Base-by-base conservation (phyloP, 495 filamentous ascomycete species). In the Oidiodendron maius region DNA sequence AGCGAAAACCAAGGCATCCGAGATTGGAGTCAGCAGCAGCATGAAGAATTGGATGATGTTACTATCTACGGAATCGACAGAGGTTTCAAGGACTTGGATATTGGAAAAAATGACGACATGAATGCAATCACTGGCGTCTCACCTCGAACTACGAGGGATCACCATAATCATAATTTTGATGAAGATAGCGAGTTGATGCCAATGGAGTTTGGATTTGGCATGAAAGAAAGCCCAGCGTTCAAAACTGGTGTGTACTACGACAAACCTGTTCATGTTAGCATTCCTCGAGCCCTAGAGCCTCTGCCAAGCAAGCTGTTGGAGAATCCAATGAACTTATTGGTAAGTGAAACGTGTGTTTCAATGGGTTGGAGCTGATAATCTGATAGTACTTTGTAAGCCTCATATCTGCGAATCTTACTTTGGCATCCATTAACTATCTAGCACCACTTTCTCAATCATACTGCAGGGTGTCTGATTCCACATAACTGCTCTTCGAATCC, bases 391-490 rank as follows among this genome's bases (percentile, higher is more conserved):
- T 70, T 34, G 66, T 70, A 59, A 52, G 66, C 61, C 37, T 18
- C 9, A 16, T 20, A 24, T 13, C n/a, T 40, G 13, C 38, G 37
- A 37, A 38, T 37, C 12, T 47, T 6, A 3, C 24, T 32, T n/a
- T 5, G 6, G 22, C 13, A 15, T 20, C 1, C 10, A 51, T 40
- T 51, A 43, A 51, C 22, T 23, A 25, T 35, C n/a, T 51, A 66
- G 61, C 85, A 91, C 65, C 86, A 89, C 63, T 91, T 89, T 62
- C 64, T 89, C 47, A 85, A 87, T 57, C 83, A 91, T 63, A 91
- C 86, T 9, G 86, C 85, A 4, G 46, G 44, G 39, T 82, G 86
- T 53, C 67, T 90, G 23, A 83, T 89, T 5, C 84, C 85, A 0
- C 86, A 91, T 60, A 83, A 89, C 53, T 84, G 85, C 64, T 65